Evolutionary conservation across 768 basidiomycete genomes (phyloP).

Genomic region (Mycena polygramma): DNA sequence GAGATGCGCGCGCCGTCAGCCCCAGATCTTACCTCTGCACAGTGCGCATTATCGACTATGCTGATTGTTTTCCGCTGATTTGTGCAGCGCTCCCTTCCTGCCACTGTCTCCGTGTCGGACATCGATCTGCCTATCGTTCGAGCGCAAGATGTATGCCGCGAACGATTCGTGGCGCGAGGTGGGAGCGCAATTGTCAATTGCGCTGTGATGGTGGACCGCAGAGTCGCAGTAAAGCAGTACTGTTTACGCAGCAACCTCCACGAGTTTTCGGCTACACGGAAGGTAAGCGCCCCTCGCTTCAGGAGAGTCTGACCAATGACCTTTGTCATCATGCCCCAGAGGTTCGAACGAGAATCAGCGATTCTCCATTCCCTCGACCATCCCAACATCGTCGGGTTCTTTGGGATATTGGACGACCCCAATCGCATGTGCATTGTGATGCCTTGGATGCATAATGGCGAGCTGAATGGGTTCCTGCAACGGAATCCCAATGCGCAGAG

Average conservation of each 20-base stretch:
- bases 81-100: background rate
- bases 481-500: background rate
- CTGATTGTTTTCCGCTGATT: background rate
- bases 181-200: background rate
- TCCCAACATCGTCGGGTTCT: background rate
- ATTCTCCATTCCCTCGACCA: conserved; percentile 1
- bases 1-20: background rate
- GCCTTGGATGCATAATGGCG: conserved; percentile 6
- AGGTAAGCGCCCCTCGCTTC: background rate
- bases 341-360: background rate
- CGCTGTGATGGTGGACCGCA: background rate
- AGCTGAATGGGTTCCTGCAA: conserved; percentile 6
- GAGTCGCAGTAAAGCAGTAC: conserved; percentile 13
- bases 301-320: too few relatives aligned
- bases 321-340: background rate
- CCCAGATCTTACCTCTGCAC: background rate
- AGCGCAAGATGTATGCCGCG: background rate
- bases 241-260: background rate
- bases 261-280: background rate
- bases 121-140: background rate
- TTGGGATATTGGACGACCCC: conserved; percentile 15
- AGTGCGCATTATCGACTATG: background rate
- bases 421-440: conserved; percentile 12
- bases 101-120: background rate
- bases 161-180: conserved; percentile 4